A percentile compares a stretch with the other conserved stretches of the same genome.
phyloP scores from a whole-genome alignment of 1,284 basidiomycete genomes.

The Golubevia pallescens region DNA sequence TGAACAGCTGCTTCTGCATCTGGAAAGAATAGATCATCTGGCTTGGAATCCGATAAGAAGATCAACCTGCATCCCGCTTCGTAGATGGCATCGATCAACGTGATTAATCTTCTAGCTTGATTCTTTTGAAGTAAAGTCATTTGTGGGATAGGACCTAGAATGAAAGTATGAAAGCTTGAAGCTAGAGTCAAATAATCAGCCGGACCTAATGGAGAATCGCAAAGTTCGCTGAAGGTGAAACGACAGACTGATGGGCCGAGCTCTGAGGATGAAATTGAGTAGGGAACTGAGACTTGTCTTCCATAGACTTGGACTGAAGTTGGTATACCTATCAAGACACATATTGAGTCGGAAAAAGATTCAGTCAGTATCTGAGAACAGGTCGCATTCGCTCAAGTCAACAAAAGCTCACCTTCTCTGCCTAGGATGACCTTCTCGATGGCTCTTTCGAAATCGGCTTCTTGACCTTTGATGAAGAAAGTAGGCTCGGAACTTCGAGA shows the following conservation, averaged over 20 bases:
- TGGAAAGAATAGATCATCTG: conserved; percentile 47
- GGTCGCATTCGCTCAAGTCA: no score
- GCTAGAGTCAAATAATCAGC: conserved; percentile 49
- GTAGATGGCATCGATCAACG: conserved; percentile 47
- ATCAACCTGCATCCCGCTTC: conserved; percentile 38
- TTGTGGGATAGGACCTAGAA: conserved; percentile 36
- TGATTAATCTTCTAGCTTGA: conserved; percentile 45
- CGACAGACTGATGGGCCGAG: conserved; percentile 20
- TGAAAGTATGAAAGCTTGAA: conserved; percentile 33
- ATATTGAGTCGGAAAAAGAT: background rate
- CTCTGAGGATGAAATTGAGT: conserved; percentile 18
- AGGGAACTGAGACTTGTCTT: conserved; percentile 27
- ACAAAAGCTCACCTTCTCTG: conserved; percentile 1
- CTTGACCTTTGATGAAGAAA: conserved; percentile 36
- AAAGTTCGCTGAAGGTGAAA: conserved; percentile 41
- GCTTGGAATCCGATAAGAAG: conserved; percentile 23
- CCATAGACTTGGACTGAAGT: conserved; percentile 36
- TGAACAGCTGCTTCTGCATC: conserved; percentile 18
- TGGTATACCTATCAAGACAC: conserved; percentile 6
- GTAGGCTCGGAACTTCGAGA: background rate
- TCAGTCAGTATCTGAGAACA: background rate
- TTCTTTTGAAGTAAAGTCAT: conserved; percentile 50
- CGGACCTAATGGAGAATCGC: conserved; percentile 43
- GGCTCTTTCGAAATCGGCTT: conserved; percentile 19
- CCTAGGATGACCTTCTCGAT: conserved; percentile 14